Evolutionary conservation across 176 grass and related monocot genomes (phyloP), one percentile per base, ranked within the genome.

Genomic region (Oryza meridionalis): DNA sequence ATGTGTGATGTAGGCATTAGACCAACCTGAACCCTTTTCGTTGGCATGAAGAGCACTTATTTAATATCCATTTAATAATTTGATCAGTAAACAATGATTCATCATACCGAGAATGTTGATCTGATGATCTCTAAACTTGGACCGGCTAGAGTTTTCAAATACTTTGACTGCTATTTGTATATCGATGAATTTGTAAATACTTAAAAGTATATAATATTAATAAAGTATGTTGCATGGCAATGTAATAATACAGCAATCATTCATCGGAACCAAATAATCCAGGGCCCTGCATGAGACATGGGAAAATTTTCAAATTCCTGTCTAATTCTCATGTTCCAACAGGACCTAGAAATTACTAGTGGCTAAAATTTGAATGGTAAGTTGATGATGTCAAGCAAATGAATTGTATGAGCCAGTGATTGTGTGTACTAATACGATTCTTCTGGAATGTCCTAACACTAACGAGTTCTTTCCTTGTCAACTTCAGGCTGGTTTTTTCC

Each of bases 401-500:
- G 58, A 65, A 64, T 26, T 65, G 7, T 70, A 71, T 46, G 27
- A 27, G 21, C 47, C 15, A 37, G 21, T 24, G 5, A 80, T 68
- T 40, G 42, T 73, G 31, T 11, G 58, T 12, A 71, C 32, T 51
- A 19, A 35, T 69, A 38, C 2, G 55, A 35, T n/a, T 35, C 21
- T 67, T 47, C n/a, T 73, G 14, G 33, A 58, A 58, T 21, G 21
- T 58, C 7, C 17, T 58, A 58, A 58, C 19, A 66, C 27, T 55
- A 37, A 16, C 47, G 14, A 68, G 12, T 17, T 70, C 12, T 15
- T 78, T 47, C 25, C 64, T 58, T 43, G 69, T 19, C 29, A 29
- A 83, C 83, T 62, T 77, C 88, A 95, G 93, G 93, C 90, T 88
- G 93, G 93, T 4, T 95, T 92, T 88, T 95, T 95, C 65, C 88